Percentiles rank a stretch among this genome's conserved stretches.
phyloP scores from a whole-genome alignment of 306 rosid species.

The Rosa lucieae region DNA sequence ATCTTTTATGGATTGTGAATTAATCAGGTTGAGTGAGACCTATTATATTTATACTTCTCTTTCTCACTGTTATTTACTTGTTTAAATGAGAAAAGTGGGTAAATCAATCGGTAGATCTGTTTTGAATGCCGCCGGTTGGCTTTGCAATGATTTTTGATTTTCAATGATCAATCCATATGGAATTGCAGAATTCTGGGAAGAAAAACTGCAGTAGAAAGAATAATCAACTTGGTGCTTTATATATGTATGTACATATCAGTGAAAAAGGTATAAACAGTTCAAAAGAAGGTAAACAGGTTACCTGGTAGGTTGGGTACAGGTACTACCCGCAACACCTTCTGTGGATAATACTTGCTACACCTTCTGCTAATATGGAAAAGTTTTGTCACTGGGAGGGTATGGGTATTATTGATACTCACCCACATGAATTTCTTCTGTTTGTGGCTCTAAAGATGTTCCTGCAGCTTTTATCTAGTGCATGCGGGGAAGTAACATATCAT shows the following conservation, averaged over 20 bases:
- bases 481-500: background rate
- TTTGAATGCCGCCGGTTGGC: background rate
- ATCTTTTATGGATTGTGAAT: background rate
- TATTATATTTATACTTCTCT: background rate
- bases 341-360: background rate
- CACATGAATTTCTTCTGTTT: background rate
- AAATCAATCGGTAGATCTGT: background rate
- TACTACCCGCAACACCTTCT: background rate
- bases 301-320: background rate
- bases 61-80: background rate
- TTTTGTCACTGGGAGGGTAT: background rate
- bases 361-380: no score
- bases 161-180: background rate
- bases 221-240: no score
- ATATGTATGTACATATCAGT: background rate
- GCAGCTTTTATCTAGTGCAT: background rate
- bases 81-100: background rate
- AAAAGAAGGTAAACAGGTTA: background rate
- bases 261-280: background rate
- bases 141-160: background rate
- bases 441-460: background rate
- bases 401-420: background rate
- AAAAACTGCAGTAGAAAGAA: background rate
- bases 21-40: background rate
- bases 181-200: background rate